Base-by-base conservation (phyloP, 768 basidiomycete species). In the Mrakia hoshinonis region DNA sequence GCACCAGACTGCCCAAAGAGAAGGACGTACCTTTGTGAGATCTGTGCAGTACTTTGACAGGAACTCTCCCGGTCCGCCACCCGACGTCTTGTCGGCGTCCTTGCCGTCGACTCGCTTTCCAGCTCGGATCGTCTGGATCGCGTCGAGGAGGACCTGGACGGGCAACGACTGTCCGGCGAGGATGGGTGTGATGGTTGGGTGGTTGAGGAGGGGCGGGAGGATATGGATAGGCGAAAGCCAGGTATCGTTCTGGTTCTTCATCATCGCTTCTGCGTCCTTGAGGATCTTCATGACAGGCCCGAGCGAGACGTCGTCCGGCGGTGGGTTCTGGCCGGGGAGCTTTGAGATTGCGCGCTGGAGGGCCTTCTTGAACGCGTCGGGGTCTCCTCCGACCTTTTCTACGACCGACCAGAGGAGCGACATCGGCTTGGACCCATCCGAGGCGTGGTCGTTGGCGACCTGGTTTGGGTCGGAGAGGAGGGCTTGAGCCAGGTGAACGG, bases 161-260 rank as follows among this genome's bases (percentile, higher is more conserved):
- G 85, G 72, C 22, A 73, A 60, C 24, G 60, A 63, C 12, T 62
- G 66, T 11, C 48, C 61, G 3, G 65, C 65, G 75, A 96, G 79
- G 20, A 92, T 79, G 34, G 84, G 78, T 18, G 83, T 79, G 70
- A 98, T 85, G 2, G 85, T 83, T 0, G 85, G 68, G 70, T 93
- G 90, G 74, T 90, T 87, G 75, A 92, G 76, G 63, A 97, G 85
- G 0, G 91, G 92, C 31, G 92, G 86, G 34, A 97, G 83, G 62
- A 98, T 80, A 77, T 96, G 93, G 73, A 97, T 92, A 79, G 94
- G 90, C 0, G 93, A 92, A 71, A 98, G 88, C 79, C 91, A 96
- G 1, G 88, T 88, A 79, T 94, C 92, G 77, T 89, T 88, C 76
- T 82, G 6, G 83, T 88, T 82, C 72, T 91, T 92, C 77, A 89